Base-by-base conservation (phyloP, 148 eudicot genomes). In the Cornus florida region DNA sequence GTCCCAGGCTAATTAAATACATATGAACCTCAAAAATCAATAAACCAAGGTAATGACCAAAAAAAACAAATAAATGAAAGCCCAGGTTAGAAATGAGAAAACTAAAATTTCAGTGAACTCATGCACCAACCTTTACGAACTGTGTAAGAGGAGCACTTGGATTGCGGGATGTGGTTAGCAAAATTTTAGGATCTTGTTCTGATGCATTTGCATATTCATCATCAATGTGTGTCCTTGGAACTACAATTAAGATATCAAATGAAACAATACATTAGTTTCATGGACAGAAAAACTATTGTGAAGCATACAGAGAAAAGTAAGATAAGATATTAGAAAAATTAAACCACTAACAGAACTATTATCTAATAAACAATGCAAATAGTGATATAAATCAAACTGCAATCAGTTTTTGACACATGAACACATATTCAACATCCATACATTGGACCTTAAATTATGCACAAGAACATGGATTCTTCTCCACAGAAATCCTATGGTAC, bases 131-230 rank as follows among this genome's bases (percentile, higher is more conserved):
- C 99, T 96, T 93, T 57, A 86, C 91, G 83, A 96, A 96, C 79
- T 96, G 99, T 43, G 85, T 86, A 75, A 96, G 93, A 76, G 99
- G 97, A 85, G 93, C 97, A 87, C 98, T 96, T 65, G 99, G 99
- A 84, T 96, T 88, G 73, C 97, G 92, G 3, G 99, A 94, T 60
- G 99, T 96, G 28, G 98, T 96, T 41, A 96, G 77, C 85, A 96
- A 85, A 72, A 96, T 96, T 75, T 96, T 96, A 70, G 99, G 99
- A 78, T 96, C 95, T 83, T 80, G 88, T 77, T 88, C 94, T 13
- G 92, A 72, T 57, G 99, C 98, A 84, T 87, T 87, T 78, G 97
- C 97, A 83, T 93, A 96, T 83, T 96, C 99, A 89, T 96, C 94
- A 77, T 96, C 98, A 66, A 93, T 93, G n/a, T 80, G 78, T 23